Evolutionary conservation across 495 filamentous ascomycete genomes (phyloP).

Genomic region (Jackrogersella minutella): DNA sequence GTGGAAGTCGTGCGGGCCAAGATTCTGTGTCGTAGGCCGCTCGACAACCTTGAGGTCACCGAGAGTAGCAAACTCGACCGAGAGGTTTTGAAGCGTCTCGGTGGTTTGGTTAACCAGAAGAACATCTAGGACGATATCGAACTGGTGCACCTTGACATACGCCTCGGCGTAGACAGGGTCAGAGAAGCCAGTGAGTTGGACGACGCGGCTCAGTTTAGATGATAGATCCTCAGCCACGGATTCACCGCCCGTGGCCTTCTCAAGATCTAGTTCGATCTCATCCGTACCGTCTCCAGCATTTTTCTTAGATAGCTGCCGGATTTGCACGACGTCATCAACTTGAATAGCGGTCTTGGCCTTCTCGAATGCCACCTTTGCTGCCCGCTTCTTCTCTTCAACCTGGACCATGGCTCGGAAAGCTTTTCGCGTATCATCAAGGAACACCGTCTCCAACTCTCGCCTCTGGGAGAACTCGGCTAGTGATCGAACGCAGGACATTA

Average conservation of each 20-base stretch:
- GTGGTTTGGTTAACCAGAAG: conserved; percentile 97
- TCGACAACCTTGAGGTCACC: conserved; percentile 99
- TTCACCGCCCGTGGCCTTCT: conserved; percentile 93
- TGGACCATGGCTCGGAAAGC: conserved; percentile 99
- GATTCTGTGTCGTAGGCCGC: conserved; percentile 92
- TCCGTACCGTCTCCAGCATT: conserved; percentile 83
- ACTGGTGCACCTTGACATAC: conserved; percentile 98
- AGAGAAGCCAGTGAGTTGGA: conserved; percentile 98
- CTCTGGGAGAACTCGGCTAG: conserved; percentile 88
- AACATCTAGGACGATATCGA: conserved; percentile 98
- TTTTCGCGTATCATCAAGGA: conserved; percentile 94
- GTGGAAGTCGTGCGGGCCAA: conserved; percentile 94
- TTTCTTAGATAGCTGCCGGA: conserved; percentile 94
- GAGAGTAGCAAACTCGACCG: conserved; percentile 96
- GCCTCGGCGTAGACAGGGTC: conserved; percentile 98
- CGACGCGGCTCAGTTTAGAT: conserved; percentile 93
- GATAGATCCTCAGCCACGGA: conserved; percentile 79
- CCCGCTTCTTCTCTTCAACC: conserved; percentile 96
- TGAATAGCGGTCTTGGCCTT: conserved; percentile 94
- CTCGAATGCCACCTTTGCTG: conserved; percentile 86
- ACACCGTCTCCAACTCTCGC: conserved; percentile 89
- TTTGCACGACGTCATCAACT: conserved; percentile 91
- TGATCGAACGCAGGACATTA: conserved; percentile 95
- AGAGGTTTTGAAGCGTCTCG: conserved; percentile 96
- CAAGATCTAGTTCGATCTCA: conserved; percentile 87